These are phyloP conservation scores for Sinapis alba DNA, from an alignment of 441 rosid genomes.

Conservation along the genomic window DNA sequence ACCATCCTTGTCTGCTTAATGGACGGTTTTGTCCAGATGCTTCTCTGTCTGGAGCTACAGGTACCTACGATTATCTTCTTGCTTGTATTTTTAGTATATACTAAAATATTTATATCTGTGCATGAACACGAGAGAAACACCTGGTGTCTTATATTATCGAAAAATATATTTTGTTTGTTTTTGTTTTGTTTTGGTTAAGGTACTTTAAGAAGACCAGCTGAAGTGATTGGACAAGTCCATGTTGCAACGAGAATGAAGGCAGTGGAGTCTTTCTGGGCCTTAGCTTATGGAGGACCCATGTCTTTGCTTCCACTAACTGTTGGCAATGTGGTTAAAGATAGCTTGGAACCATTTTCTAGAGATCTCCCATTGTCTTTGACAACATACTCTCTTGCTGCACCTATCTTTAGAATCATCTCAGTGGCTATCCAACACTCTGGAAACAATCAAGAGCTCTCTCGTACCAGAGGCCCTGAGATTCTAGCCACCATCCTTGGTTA, in stretches of 20 bases:
- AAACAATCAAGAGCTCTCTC: slow-evolving; percentile 81
- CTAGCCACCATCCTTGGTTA: slow-evolving; percentile 74
- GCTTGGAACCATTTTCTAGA: slow-evolving; percentile 66
- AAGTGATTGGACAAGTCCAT: slow-evolving; percentile 96
- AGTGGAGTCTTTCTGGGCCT: slow-evolving; percentile 88
- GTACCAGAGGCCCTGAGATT: slow-evolving; percentile 78
- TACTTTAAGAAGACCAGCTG: slow-evolving; percentile 79
- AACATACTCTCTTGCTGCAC: slow-evolving; percentile 76
- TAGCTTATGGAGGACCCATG: slow-evolving; percentile 94
- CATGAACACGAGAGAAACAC: background rate
- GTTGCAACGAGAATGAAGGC: slow-evolving; percentile 82
- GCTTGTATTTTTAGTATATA: background rate
- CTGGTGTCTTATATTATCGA: background rate
- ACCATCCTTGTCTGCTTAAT: slow-evolving; percentile 78
- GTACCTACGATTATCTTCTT: slow-evolving; percentile 39
- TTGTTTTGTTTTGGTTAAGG: slow-evolving; percentile 49
- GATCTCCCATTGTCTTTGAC: slow-evolving; percentile 53
- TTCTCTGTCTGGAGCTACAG: slow-evolving; percentile 87
- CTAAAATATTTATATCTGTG: background rate
- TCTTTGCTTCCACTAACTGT: slow-evolving; percentile 83
- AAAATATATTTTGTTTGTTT: background rate
- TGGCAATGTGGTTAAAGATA: slow-evolving; percentile 63
- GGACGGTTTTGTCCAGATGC: slow-evolving; percentile 97
- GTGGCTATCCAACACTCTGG: slow-evolving; percentile 76
- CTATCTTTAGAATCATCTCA: slow-evolving; percentile 78